These are phyloP conservation scores for Yamadazyma diospyri DNA, from an alignment of 1,139 yeast species.

Conservation along the genomic window DNA sequence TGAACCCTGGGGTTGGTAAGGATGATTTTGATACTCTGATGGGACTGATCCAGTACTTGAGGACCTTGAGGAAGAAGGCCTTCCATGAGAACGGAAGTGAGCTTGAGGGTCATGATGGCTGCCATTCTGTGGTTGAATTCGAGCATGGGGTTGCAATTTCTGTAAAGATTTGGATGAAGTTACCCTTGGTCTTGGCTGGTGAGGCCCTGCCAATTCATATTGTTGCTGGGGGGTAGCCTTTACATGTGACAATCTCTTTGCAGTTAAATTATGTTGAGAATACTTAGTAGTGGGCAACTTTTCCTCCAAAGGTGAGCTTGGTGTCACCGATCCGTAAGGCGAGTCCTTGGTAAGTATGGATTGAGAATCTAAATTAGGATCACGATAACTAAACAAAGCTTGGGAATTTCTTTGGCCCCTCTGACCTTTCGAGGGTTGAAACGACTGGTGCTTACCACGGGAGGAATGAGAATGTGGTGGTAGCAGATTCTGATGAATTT, in stretches of 20 bases:
- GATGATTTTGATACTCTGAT: not conserved
- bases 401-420: constrained; percentile 13
- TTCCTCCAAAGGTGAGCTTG: constrained; percentile 15
- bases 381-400: constrained; percentile 13
- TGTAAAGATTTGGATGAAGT: constrained; percentile 4
- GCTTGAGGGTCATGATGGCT: constrained; percentile 7
- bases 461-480: constrained; percentile 1
- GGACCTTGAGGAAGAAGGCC: constrained; percentile 1
- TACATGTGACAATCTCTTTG: constrained; percentile 18
- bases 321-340: constrained; percentile 17
- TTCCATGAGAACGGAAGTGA: constrained; percentile 4
- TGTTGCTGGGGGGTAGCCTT: constrained; percentile 7
- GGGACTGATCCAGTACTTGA: not conserved
- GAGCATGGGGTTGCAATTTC: constrained; percentile 7
- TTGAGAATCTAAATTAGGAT: constrained; percentile 13
- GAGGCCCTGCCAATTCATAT: constrained; percentile 2
- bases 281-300: constrained; percentile 16
- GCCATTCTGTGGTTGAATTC: constrained; percentile 5
- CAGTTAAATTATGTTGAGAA: constrained; percentile 17
- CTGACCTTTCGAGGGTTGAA: not conserved
- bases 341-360: constrained; percentile 10
- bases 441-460: constrained; percentile 2
- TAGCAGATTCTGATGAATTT: constrained; percentile 3
- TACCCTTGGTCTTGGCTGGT: constrained; percentile 1
- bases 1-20: no score